Conservation (phyloP, 805 yeast genomes). For the Starmerella bombicola region DNA sequence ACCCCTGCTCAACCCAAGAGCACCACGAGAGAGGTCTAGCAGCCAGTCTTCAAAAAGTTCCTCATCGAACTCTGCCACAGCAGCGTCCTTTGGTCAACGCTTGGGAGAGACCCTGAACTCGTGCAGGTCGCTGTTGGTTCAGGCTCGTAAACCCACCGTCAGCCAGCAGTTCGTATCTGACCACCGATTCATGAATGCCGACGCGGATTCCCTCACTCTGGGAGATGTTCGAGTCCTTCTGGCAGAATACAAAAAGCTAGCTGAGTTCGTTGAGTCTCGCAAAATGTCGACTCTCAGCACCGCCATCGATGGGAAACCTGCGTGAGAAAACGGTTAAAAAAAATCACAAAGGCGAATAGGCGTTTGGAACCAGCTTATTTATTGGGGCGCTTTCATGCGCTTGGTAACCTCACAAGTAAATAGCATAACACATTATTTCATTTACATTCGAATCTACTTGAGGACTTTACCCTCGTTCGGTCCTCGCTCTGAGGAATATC, state of each 20-base stretch:
- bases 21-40: conserved; percentile 14
- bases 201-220: conserved; percentile 27
- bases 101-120: conserved; percentile 27
- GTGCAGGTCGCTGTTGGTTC: conserved; percentile 15
- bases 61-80: conserved; percentile 15
- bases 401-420: too few relatives aligned
- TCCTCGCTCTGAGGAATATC: too few relatives aligned
- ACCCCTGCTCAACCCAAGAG: conserved; percentile 15
- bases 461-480: too few relatives aligned
- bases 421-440: too few relatives aligned
- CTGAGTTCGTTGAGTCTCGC: conserved; percentile 16
- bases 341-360: too few relatives aligned
- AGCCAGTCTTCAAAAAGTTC: conserved; percentile 26
- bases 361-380: too few relatives aligned
- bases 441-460: too few relatives aligned
- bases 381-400: too few relatives aligned
- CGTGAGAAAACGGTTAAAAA: too few relatives aligned
- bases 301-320: not conserved
- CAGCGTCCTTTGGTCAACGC: conserved; percentile 24
- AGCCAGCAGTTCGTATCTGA: conserved; percentile 12
- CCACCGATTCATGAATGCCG: conserved; percentile 20
- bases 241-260: conserved; percentile 31
- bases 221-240: conserved; percentile 29
- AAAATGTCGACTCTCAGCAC: not conserved
- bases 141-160: conserved; percentile 7